Base-by-base conservation (phyloP, 2,329 filamentous ascomycete genomes). In the Colletotrichum noveboracense region DNA sequence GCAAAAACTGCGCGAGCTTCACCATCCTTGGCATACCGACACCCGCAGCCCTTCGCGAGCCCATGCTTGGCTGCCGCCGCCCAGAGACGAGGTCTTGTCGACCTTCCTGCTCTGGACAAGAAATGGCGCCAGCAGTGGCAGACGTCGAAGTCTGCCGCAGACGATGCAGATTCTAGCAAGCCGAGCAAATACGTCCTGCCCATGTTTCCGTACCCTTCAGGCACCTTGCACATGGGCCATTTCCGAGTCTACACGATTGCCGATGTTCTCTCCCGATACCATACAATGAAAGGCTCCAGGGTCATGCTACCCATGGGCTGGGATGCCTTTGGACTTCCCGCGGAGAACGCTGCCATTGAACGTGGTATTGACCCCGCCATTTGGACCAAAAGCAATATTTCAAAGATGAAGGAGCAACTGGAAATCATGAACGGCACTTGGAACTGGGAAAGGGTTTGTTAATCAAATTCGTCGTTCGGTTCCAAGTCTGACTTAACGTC, bases 131-230 rank as follows among this genome's bases (percentile, higher is more conserved):
- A 84, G 56, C 82, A 80, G 77, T 91, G 89, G 89, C 80, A 80
- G 14, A 69, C 79, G 9, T 70, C 76, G 64, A 77, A 79, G 58
- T 64, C 72, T 69, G 60, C 72, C 58, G 18, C 58, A 76, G n/a
- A 77, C 28, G 58, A 76, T 30, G 14, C 78, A 38, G 77, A 67
- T 14, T 76, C 73, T 65, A 68, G 78, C 65, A 76, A 79, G 77
- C 68, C 36, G 62, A 75, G 70, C 77, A 83, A 88, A 83, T 98
- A 96, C 83, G 91, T 98, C 77, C 88, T 98, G 70, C 93, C 96
- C 78, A 98, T 98, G 96, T 98, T 98, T 82, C 96, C 96, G 0
- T 98, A 98, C 83, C 96, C 96, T 1, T 98, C 96, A 0, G 96
- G 96, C 34, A 93, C 92, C 34, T 89, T 98, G 32, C 96, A 98